Percentiles rank a stretch among this genome's conserved stretches.
Conservation (phyloP, 129 eudicot species). For the Pseudognaphalium luteoalbum region DNA sequence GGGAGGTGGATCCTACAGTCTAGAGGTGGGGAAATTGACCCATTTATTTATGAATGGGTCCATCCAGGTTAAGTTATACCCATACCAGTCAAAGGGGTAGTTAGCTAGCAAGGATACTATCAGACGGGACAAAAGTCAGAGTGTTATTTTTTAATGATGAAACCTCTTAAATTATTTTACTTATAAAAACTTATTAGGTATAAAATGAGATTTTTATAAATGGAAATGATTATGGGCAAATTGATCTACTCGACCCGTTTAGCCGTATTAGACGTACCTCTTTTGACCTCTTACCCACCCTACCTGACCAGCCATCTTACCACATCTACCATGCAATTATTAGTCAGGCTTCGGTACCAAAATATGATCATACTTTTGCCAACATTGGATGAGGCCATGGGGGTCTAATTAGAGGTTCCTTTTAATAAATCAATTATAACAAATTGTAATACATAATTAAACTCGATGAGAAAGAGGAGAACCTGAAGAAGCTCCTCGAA, state of each 20-base stretch:
- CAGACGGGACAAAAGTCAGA: too few relatives aligned
- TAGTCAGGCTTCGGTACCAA: not conserved
- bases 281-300: not conserved
- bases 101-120: not conserved
- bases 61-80: not conserved
- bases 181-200: too few relatives aligned
- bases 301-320: not conserved
- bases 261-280: not conserved
- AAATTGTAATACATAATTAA: not conserved
- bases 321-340: not conserved
- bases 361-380: constrained; percentile 1
- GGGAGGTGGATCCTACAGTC: not conserved
- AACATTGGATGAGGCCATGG: not conserved
- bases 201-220: too few relatives aligned
- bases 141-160: not conserved
- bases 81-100: not conserved
- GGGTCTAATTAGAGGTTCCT: not conserved
- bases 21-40: too few relatives aligned
- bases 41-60: not conserved
- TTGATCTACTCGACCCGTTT: not conserved
- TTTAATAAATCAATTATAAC: not conserved
- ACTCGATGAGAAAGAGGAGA: not conserved
- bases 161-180: too few relatives aligned
- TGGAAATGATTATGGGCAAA: not conserved
- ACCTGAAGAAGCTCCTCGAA: constrained; percentile 99